These are phyloP conservation scores for Oenanthe sinensis DNA, from an alignment of 129 eudicot genomes.

Conservation along the genomic window DNA sequence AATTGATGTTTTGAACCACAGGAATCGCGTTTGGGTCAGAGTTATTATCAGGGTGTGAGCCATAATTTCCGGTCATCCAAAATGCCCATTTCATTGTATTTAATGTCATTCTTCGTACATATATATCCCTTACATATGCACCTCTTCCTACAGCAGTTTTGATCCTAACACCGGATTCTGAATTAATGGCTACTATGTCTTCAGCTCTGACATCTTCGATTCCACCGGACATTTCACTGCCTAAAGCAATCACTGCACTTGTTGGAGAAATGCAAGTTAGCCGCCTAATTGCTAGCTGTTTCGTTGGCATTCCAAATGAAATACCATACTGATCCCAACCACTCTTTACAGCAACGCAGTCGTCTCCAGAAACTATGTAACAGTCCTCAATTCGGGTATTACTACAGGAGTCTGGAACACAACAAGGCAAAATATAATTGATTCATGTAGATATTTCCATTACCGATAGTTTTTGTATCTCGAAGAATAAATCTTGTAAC, in stretches of 20 bases:
- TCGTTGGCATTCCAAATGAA: conserved; percentile 73
- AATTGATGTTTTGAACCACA: conserved; percentile 53
- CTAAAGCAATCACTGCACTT: conserved; percentile 79
- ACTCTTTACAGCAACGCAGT: conserved; percentile 80
- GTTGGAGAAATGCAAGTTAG: conserved; percentile 70
- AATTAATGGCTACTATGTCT: conserved; percentile 52
- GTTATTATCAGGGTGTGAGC: conserved; percentile 63
- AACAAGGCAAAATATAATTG: conserved; percentile 1
- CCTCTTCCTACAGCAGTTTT: conserved; percentile 76
- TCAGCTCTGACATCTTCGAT: conserved; percentile 70
- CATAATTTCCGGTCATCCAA: conserved; percentile 85
- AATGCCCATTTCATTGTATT: conserved; percentile 82
- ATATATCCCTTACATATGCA: conserved; percentile 63
- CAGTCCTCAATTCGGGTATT: conserved; percentile 84
- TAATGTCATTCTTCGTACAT: conserved; percentile 48
- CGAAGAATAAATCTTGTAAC: no score
- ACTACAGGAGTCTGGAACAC: conserved; percentile 65
- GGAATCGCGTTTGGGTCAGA: conserved; percentile 60
- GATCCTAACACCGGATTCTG: conserved; percentile 77
- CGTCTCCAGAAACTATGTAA: conserved; percentile 93
- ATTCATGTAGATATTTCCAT: neutral
- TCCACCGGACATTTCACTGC: conserved; percentile 98
- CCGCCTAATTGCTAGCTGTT: conserved; percentile 58
- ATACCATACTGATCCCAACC: conserved; percentile 97
- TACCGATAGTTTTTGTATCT: no score